These are phyloP conservation scores for Eragrostis nindensis DNA, from an alignment of 176 grass and related monocot species.

Conservation along the genomic window DNA sequence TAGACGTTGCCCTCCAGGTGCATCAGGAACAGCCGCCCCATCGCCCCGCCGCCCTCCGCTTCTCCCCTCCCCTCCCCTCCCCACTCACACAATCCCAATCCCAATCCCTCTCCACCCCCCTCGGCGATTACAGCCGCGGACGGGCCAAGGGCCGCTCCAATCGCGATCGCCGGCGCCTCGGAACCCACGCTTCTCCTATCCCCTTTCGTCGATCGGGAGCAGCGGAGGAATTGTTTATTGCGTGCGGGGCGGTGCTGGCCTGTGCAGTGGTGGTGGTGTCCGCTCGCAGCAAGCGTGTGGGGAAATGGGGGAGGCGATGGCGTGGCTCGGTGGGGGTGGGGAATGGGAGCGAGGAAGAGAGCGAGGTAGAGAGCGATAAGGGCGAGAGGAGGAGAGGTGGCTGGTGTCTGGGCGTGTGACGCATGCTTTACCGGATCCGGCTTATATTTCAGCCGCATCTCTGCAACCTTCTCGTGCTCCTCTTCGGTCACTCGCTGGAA, in stretches of 20 bases:
- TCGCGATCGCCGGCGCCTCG: slow-evolving; percentile 37
- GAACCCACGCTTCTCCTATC: background rate
- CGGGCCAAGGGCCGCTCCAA: background rate
- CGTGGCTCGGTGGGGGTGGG: background rate
- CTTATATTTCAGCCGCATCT: background rate
- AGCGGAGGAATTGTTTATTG: background rate
- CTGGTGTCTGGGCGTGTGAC: background rate
- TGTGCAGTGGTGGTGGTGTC: background rate
- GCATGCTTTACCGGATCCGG: background rate
- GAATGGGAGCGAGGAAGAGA: background rate
- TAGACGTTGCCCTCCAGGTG: slow-evolving; percentile 77
- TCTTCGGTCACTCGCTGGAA: no score
- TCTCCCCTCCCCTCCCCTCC: no score
- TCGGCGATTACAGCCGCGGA: slow-evolving; percentile 12
- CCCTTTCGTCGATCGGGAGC: slow-evolving; percentile 11
- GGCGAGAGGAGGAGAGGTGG: background rate
- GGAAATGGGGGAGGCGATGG: background rate
- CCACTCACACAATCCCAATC: background rate
- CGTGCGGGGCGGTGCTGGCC: background rate
- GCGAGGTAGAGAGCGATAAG: background rate
- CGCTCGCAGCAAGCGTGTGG: slow-evolving; percentile 9
- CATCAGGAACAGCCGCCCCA: slow-evolving; percentile 81
- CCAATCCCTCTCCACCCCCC: background rate
- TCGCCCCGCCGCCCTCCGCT: slow-evolving; percentile 18
- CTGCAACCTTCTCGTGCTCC: background rate